Evolutionary conservation across 2,329 filamentous ascomycete species (phyloP).

Genomic region (Rutstroemia sp.): DNA sequence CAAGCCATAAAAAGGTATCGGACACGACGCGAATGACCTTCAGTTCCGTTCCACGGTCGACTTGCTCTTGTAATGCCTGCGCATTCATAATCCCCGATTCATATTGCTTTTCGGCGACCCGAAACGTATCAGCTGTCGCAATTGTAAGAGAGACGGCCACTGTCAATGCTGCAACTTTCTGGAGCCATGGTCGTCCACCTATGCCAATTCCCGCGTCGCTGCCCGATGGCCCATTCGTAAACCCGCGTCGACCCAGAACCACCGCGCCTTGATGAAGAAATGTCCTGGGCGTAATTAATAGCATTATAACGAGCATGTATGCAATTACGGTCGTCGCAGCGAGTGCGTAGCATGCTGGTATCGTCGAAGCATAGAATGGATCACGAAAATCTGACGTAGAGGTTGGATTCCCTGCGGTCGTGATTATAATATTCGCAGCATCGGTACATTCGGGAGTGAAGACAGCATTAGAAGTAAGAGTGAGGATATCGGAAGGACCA

Average conservation of each 20-base stretch:
- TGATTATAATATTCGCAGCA: slow-evolving; percentile 25
- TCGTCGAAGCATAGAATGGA: slow-evolving; percentile 89
- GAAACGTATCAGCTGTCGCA: slow-evolving; percentile 85
- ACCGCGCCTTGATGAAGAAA: slow-evolving; percentile 83
- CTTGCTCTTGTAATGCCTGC: slow-evolving; percentile 62
- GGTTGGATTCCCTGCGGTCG: slow-evolving; percentile 15
- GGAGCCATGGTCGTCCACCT: slow-evolving; percentile 87
- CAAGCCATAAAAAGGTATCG: slow-evolving; percentile 93
- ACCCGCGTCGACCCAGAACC: slow-evolving; percentile 71
- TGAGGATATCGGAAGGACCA: slow-evolving; percentile 32
- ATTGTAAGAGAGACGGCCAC: slow-evolving; percentile 84
- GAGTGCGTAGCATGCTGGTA: slow-evolving; percentile 88
- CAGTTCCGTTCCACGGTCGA: slow-evolving; percentile 78
- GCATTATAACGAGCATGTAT: slow-evolving; percentile 80
- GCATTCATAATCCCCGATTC: slow-evolving; percentile 73
- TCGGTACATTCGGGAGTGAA: slow-evolving; percentile 42
- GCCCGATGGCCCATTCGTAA: slow-evolving; percentile 72
- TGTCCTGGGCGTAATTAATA: slow-evolving; percentile 85
- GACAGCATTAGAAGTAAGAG: slow-evolving; percentile 39
- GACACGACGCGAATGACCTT: slow-evolving; percentile 89
- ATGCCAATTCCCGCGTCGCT: slow-evolving; percentile 68
- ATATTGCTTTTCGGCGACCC: slow-evolving; percentile 78
- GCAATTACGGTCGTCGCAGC: slow-evolving; percentile 86
- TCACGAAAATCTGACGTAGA: slow-evolving; percentile 54
- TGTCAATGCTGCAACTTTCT: slow-evolving; percentile 70